Evolutionary conservation across 345 rosid genomes (phyloP).

Genomic region (Acer campestre): DNA sequence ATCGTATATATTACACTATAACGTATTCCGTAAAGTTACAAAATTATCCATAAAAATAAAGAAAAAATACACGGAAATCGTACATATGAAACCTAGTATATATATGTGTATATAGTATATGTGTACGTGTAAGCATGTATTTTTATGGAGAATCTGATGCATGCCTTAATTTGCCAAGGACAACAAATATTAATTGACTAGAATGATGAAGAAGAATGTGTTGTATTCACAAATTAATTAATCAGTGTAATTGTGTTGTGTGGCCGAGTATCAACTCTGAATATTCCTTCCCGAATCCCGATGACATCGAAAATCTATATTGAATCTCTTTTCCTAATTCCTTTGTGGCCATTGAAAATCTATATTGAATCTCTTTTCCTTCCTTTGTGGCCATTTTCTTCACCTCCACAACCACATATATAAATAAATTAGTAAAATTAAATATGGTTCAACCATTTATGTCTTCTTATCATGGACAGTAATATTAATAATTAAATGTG

Average conservation of each 20-base stretch:
- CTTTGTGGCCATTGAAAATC: background rate
- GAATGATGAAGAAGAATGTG: background rate
- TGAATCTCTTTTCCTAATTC: no score
- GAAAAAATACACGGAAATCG: no score
- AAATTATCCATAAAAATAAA: no score
- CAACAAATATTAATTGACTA: background rate
- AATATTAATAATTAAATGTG: no score
- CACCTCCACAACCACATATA: background rate
- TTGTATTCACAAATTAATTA: background rate
- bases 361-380: background rate
- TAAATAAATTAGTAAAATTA: no score
- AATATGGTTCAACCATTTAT: no score
- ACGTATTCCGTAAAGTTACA: no score
- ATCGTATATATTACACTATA: no score
- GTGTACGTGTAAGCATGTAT: no score
- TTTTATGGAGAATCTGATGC: background rate
- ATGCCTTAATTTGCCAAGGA: conserved; percentile 6
- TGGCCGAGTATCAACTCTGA: background rate
- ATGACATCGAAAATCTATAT: background rate
- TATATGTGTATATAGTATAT: no score
- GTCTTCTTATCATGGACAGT: no score
- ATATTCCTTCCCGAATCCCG: conserved; percentile 13
- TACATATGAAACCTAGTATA: no score
- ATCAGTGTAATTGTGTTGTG: background rate
- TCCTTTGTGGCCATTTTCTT: background rate